Base-by-base conservation (phyloP, 306 rosid genomes). In the Oxytropis ochrocephala region DNA sequence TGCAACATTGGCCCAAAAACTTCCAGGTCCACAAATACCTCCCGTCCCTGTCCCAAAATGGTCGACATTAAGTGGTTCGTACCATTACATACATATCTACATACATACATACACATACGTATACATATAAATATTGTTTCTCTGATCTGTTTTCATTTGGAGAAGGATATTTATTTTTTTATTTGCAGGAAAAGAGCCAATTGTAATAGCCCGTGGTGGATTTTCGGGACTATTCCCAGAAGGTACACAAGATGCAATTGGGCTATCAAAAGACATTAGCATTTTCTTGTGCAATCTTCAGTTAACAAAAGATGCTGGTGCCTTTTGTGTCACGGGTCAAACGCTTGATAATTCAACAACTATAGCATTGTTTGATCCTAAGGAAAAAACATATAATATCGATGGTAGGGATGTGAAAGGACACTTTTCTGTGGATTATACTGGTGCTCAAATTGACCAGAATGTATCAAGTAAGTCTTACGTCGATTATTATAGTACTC, bases 61-160 rank as follows among this genome's bases (percentile, higher is more conserved):
- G 98, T 60, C 80, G 52, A 93, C 98, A 54, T 87, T 93, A 72
- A 90, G 21, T 8, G 97, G 97, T 88, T 2, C 84, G 97, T 86
- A 79, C 41, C 17, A 24, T 24, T 42, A n/a, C n/a, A n/a, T n/a
- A n/a, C n/a, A n/a, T n/a, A n/a, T n/a, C n/a, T n/a, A n/a, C n/a
- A 54, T 13, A 19, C 2, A 21, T 21, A 21, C 2, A 21, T 21
- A 21, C 2, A 21, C 2, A 21, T 21, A 21, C 2, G 2, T 21
- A 21, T 41, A 53, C 11, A 19, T n/a, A n/a, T n/a, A n/a, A n/a
- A n/a, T n/a, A n/a, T n/a, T n/a, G n/a, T n/a, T n/a, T n/a, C 29
- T 24, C 21, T 63, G 8, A 32, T 16, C 11, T 33, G 1, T 4
- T 39, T 18, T 33, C 49, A 4, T 9, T 3, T 47, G 19, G 17